Evolutionary conservation across 1,284 basidiomycete genomes (phyloP), one percentile per base, ranked within the genome.

Genomic region (Golubevia pallescens): DNA sequence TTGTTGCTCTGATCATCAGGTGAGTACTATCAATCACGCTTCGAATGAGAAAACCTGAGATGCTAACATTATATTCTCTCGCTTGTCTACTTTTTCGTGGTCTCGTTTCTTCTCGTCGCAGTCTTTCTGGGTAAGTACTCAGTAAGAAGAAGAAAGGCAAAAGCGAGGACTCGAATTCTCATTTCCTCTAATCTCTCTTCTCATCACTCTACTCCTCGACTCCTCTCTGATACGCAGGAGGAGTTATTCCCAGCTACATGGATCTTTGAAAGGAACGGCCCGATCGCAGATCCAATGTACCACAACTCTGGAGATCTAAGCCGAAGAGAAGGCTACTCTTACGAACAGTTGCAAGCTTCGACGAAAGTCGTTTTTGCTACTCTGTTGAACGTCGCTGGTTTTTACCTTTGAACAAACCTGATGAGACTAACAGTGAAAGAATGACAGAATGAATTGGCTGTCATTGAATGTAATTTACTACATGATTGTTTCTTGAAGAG

Each of bases 1-100:
- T 1, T 79, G 77, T 61, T 79, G 77, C 55, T 63, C 60, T 0
- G 77, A 79, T 52, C 77, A 79, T 38, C 77, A 77, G 66, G 54
- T 56, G 20, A 2, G 24, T 56, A 6, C 5, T n/a, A n/a, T n/a
- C 6, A 13, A 38, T 38, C 5, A 10, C 34, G 10, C 5, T 38
- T 38, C 5, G 34, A 38, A 10, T 5, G 34, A 10, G 10, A 38
- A 10, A 38, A 10, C 3, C 10, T 38, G 34, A 38, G 34, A 38
- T 38, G 34, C n/a, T n/a, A n/a, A n/a, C n/a, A n/a, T n/a, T n/a
- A n/a, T 38, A 5, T 4, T 38, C 34, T 38, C 34, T 38, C 34
- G 3, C 34, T 10, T 10, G 10, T 38, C 34, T 38, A 38, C 34
- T 38, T 10, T 38, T 38, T 38, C 34, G 3, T 38, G 3, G n/a